Base-by-base conservation (phyloP, 23 red algal genomes). In the Gracilaria vermiculophylla region DNA sequence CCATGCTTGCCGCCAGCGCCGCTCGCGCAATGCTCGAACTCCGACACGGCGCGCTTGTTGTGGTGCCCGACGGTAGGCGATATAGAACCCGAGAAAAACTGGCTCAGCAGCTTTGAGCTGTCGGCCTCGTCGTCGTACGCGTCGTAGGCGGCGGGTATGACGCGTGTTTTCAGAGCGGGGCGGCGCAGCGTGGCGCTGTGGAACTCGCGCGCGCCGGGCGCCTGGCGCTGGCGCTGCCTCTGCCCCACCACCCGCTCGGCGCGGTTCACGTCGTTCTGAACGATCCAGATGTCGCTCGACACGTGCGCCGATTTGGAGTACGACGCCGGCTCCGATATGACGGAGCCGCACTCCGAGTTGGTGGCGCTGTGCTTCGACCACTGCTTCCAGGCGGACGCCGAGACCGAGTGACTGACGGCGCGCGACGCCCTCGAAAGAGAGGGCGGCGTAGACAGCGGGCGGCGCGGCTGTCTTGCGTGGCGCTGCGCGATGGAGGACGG, bases 231-330 rank as follows among this genome's bases (percentile, higher is more conserved):
- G 5, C 45, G 17, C 20, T 8, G 76, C 15, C 12, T 28, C 5
- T 55, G 20, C 0, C 11, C 1, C 76, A 57, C 29, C 15, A 13
- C 52, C 9, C 47, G 34, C 36, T 85, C 80, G 23, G 20, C 72
- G 8, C 42, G 1, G 27, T 34, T 23, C 48, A 76, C 83, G 37
- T 88, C 84, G 49, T 52, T 27, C 60, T 88, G 84, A 16, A 88
- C 84, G 20, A 88, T 45, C 84, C 84, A 88, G 42, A 88, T 88
- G 58, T 77, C 84, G 12, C 32, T 60, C 12, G 84, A 67, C 1
- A 88, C 84, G 32, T 65, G 73, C 31, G 84, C 62, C 29, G 84
- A 61, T 24, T 29, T 76, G 69, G 84, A 88, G 53, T 88, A 88
- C 41, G 84, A 88, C 19, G 58, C 69, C 3, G 84, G 84, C 35